These are phyloP conservation scores for Saururus chinensis DNA, from an alignment of 164 flowering plant species.

Conservation along the genomic window DNA sequence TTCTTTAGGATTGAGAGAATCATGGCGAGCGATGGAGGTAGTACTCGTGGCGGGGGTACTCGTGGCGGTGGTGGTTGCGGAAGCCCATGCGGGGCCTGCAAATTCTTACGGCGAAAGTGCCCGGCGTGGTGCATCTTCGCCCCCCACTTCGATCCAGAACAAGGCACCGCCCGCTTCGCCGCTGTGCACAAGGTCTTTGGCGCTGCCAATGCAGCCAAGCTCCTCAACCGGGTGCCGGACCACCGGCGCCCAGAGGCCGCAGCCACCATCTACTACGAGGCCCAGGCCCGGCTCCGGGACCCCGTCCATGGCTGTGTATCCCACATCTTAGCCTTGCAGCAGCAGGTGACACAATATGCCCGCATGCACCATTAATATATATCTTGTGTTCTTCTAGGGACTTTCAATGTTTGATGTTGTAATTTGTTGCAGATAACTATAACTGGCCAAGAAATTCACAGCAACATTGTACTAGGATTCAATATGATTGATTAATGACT, in stretches of 20 bases:
- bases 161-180: constrained; percentile 83
- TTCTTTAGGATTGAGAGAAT: not conserved
- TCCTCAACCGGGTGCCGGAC: constrained; percentile 64
- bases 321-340: constrained; percentile 81
- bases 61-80: constrained; percentile 27
- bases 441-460: no score
- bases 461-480: no score
- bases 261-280: constrained; percentile 82
- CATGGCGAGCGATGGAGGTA: constrained; percentile 19
- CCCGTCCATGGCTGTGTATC: constrained; percentile 92
- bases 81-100: constrained; percentile 97
- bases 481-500: no score
- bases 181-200: constrained; percentile 96
- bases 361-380: not conserved
- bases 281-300: constrained; percentile 80
- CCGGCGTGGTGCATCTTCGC: constrained; percentile 81
- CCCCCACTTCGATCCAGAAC: constrained; percentile 86
- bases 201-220: constrained; percentile 88
- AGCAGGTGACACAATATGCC: constrained; percentile 45
- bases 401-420: no score
- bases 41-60: constrained; percentile 7
- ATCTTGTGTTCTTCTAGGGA: not conserved
- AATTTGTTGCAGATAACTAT: no score
- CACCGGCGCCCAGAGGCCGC: constrained; percentile 76
- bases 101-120: constrained; percentile 81